A percentile compares a stretch with the other conserved stretches of the same genome.
Conservation (phyloP, 2,329 filamentous ascomycete genomes). For the Hypoxylon sp. region DNA sequence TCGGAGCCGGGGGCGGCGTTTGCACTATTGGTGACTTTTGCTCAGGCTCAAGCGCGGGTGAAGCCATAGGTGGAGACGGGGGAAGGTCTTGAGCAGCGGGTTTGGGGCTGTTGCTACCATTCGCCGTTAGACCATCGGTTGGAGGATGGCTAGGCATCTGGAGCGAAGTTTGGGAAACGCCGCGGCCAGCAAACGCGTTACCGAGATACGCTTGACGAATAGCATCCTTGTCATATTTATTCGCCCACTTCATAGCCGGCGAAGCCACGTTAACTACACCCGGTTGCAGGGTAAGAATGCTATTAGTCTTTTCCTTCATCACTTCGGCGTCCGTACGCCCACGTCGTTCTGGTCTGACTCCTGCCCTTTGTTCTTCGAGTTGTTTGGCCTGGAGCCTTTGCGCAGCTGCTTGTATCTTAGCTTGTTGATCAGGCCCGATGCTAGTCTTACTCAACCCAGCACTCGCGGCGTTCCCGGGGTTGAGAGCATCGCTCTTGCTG, state of each 20-base stretch:
- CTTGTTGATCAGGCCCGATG: slow-evolving; percentile 90
- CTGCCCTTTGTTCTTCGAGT: slow-evolving; percentile 59
- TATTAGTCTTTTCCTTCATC: slow-evolving; percentile 81
- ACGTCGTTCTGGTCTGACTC: slow-evolving; percentile 55
- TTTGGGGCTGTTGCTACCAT: slow-evolving; percentile 43
- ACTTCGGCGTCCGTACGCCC: slow-evolving; percentile 64
- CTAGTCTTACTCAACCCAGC: slow-evolving; percentile 75
- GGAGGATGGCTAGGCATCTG: slow-evolving; percentile 50
- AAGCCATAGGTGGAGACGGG: slow-evolving; percentile 43
- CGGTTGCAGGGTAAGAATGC: slow-evolving; percentile 87
- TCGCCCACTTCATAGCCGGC: slow-evolving; percentile 96
- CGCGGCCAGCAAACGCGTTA: slow-evolving; percentile 76
- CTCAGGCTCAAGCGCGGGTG: slow-evolving; percentile 43
- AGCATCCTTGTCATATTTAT: slow-evolving; percentile 89
- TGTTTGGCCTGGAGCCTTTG: slow-evolving; percentile 79
- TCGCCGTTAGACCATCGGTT: slow-evolving; percentile 40
- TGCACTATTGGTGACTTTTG: slow-evolving; percentile 9
- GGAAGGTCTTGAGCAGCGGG: slow-evolving; percentile 56
- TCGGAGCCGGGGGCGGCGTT: slow-evolving; percentile 22
- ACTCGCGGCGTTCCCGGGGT: slow-evolving; percentile 52
- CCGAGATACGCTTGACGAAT: slow-evolving; percentile 87
- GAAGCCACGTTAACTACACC: slow-evolving; percentile 86
- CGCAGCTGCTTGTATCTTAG: slow-evolving; percentile 90
- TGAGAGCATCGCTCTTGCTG: slow-evolving; percentile 54
- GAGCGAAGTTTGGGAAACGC: slow-evolving; percentile 59